These are phyloP conservation scores for Nigrospora oryzae DNA, from an alignment of 2,329 filamentous ascomycete genomes.

Conservation along the genomic window DNA sequence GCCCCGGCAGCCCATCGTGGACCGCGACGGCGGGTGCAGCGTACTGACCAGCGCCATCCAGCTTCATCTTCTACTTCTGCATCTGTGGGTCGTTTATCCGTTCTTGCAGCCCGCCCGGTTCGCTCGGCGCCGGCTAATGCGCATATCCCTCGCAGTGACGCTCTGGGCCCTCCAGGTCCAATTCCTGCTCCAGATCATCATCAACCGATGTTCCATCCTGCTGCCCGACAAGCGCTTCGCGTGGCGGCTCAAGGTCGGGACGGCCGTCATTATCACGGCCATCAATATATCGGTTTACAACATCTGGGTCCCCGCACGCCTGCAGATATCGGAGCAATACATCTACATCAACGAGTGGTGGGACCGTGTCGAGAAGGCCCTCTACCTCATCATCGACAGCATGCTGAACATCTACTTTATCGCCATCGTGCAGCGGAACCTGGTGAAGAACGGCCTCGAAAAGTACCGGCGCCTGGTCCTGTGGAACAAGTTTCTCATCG, in stretches of 20 bases:
- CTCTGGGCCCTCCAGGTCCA: slow-evolving; percentile 37
- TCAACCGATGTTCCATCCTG: slow-evolving; percentile 41
- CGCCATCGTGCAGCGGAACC: slow-evolving; percentile 29
- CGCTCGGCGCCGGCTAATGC: neutral
- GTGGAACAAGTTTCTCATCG: slow-evolving; percentile 36
- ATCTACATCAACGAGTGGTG: slow-evolving; percentile 38
- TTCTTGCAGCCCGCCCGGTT: no score
- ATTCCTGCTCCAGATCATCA: slow-evolving; percentile 43
- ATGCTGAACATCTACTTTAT: slow-evolving; percentile 42
- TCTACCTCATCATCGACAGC: slow-evolving; percentile 39
- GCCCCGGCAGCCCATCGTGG: no score
- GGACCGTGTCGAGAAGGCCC: slow-evolving; percentile 42
- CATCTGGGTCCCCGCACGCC: slow-evolving; percentile 46
- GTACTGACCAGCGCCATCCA: no score
- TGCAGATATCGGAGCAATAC: slow-evolving; percentile 29
- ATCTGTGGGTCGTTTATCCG: neutral
- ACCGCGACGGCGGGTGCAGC: no score
- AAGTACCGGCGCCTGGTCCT: slow-evolving; percentile 38
- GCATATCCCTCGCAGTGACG: slow-evolving; percentile 10
- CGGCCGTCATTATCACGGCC: slow-evolving; percentile 31
- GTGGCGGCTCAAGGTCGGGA: slow-evolving; percentile 31
- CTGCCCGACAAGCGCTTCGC: slow-evolving; percentile 28
- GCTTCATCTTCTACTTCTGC: neutral
- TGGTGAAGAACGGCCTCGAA: slow-evolving; percentile 35
- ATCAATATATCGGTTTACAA: slow-evolving; percentile 44